Evolutionary conservation across 2,329 filamentous ascomycete species (phyloP).

Genomic region (Fusarium sarcochroum): DNA sequence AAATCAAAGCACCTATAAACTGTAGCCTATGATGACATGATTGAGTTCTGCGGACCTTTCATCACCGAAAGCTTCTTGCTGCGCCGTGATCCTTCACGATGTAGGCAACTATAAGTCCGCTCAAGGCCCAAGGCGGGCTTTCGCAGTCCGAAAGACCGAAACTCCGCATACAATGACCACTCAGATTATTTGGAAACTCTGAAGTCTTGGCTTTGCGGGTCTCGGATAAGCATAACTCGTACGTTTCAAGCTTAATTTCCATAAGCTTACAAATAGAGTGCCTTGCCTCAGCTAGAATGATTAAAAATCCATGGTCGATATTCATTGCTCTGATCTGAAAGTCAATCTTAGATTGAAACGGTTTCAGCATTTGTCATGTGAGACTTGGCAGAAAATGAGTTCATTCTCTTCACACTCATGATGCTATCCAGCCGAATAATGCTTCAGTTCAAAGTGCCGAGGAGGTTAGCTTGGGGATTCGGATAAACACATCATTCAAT

Average conservation of each 20-base stretch:
- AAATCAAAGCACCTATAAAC: no score
- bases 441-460: no score
- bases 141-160: constrained; percentile 24
- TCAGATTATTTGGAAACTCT: neutral
- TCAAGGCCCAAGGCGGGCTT: neutral
- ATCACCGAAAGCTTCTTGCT: neutral
- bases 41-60: neutral
- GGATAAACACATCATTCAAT: constrained; percentile 17
- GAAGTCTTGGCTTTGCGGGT: constrained; percentile 16
- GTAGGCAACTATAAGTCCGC: constrained; percentile 6
- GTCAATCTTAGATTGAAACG: neutral
- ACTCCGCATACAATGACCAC: neutral
- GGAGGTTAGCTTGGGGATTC: neutral
- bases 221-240: constrained; percentile 28
- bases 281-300: neutral
- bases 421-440: no score
- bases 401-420: neutral
- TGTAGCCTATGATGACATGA: neutral
- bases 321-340: neutral
- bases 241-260: neutral
- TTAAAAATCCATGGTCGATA: neutral
- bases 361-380: neutral
- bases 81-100: neutral
- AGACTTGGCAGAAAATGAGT: neutral
- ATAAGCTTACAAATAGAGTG: constrained; percentile 21